A percentile compares a stretch with the other conserved stretches of the same genome.
These are phyloP conservation scores for Candida hungchunana DNA, from an alignment of 805 yeast species.

Conservation along the genomic window DNA sequence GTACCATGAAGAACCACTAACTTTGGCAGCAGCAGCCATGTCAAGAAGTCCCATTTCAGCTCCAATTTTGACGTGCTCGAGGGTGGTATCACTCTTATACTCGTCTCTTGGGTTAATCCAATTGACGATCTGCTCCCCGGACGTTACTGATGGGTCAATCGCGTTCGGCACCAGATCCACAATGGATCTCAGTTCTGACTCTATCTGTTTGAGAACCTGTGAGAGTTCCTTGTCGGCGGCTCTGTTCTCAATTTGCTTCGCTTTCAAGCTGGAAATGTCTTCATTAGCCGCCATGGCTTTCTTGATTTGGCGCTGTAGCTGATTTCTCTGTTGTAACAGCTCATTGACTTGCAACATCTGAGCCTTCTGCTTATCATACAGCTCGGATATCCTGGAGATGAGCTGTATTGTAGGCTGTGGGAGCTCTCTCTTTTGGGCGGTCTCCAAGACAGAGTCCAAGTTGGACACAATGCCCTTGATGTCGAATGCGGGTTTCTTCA, in stretches of 20 bases:
- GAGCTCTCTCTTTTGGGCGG: constrained; percentile 31
- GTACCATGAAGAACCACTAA: constrained; percentile 83
- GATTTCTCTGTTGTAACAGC: constrained; percentile 28
- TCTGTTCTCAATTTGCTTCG: constrained; percentile 12
- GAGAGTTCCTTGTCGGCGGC: constrained; percentile 22
- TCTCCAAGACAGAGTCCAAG: constrained; percentile 25
- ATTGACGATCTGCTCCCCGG: constrained; percentile 41
- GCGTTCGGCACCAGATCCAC: constrained; percentile 62
- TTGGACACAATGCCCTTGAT: constrained; percentile 29
- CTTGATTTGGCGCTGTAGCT: constrained; percentile 26
- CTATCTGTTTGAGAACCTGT: constrained; percentile 24
- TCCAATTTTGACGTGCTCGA: constrained; percentile 73
- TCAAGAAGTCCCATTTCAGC: constrained; percentile 64
- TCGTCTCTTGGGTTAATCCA: constrained; percentile 43
- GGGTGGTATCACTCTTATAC: constrained; percentile 23
- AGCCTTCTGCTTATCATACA: constrained; percentile 22
- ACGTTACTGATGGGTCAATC: constrained; percentile 44
- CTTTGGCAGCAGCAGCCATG: constrained; percentile 62
- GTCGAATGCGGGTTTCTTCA: constrained; percentile 33
- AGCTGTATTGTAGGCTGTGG: constrained; percentile 18
- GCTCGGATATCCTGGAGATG: constrained; percentile 28
- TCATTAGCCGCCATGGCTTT: constrained; percentile 18
- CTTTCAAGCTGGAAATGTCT: constrained; percentile 14
- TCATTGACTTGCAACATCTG: constrained; percentile 23
- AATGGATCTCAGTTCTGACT: constrained; percentile 33